A percentile compares a stretch with the other conserved stretches of the same genome.
Conservation (phyloP, 140 eudicot species). For the Anethum foeniculum region DNA sequence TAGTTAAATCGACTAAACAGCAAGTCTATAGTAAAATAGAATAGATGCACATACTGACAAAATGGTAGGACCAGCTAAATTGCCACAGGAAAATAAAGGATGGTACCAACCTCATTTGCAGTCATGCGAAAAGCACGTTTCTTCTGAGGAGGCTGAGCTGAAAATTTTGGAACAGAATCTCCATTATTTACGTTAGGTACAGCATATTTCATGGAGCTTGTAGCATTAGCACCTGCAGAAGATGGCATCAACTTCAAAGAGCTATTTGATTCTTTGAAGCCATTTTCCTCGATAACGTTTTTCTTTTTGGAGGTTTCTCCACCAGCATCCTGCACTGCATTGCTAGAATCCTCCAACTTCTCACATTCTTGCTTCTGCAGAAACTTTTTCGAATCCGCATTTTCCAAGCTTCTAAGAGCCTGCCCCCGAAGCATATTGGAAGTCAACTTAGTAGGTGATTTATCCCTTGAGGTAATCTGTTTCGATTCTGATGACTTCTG, state of each 20-base stretch:
- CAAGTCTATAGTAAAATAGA: not conserved
- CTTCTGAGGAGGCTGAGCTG: slow-evolving; percentile 37
- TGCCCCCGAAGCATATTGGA: slow-evolving; percentile 60
- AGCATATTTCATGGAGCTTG: slow-evolving; percentile 23
- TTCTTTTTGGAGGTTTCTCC: slow-evolving; percentile 28
- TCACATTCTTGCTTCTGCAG: slow-evolving; percentile 28
- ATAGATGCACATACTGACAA: not conserved
- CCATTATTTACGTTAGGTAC: slow-evolving; percentile 8
- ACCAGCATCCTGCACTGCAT: slow-evolving; percentile 17
- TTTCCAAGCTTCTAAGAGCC: slow-evolving; percentile 74
- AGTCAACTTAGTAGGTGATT: slow-evolving; percentile 40
- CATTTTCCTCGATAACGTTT: slow-evolving; percentile 31
- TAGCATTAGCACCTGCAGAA: slow-evolving; percentile 22
- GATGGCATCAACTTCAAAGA: slow-evolving; percentile 19
- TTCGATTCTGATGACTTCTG: slow-evolving; percentile 50
- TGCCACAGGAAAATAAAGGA: not conserved
- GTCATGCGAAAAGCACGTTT: slow-evolving; percentile 70
- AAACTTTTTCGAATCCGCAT: slow-evolving; percentile 41
- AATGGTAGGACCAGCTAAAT: not conserved
- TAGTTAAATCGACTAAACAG: not conserved
- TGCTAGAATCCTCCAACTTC: slow-evolving; percentile 23
- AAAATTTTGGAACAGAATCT: slow-evolving; percentile 24
- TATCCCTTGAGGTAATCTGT: slow-evolving; percentile 24
- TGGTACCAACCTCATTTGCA: slow-evolving; percentile 62
- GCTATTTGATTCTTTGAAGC: slow-evolving; percentile 16